Base-by-base conservation (phyloP, 768 basidiomycete genomes). In the Polyporus arcularius region DNA sequence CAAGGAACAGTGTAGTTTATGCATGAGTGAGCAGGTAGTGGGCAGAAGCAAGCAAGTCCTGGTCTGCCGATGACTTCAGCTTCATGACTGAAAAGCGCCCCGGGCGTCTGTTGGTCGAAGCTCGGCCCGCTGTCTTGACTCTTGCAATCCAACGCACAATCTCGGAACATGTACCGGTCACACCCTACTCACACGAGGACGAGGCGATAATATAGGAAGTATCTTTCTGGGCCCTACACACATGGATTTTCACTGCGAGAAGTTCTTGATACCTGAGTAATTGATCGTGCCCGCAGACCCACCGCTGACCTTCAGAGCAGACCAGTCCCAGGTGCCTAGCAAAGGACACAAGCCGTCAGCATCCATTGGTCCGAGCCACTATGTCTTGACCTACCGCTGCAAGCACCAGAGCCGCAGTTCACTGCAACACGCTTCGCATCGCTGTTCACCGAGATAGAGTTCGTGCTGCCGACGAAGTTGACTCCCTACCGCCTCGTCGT, bases 361-460 rank as follows among this genome's bases (percentile, higher is more conserved):
- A 12, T 48, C 21, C 8, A 28, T 2, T 7, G 21, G 26, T 2
- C 14, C 12, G 28, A 8, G n/a, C 4, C 46, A 30, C 4, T 12
- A 26, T 26, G 28, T 35, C 21, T 48, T 8, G 14, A 48, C 46
- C 14, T 28, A 48, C 46, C 84, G 31, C 69, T 74, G 71, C 85
- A 87, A 30, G 81, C 72, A 1, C 76, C 78, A 1, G 40, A 31
- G 49, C 86, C 87, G 64, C 86, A 88, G 67, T 86, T 81, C 3
- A 87, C 78, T 14, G 80, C 81, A 43, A 84, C 79, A 43, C 70
- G 75, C 55, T 79, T 59, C 4, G 83, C 87, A 21, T 68, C 68
- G 54, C 70, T 75, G 30, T 50, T 65, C 21, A 87, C 82, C 0
- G 72, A 63, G 50, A 88, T 70, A 0, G 72, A 75, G 40, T 77